A percentile compares a stretch with the other conserved stretches of the same genome.
Evolutionary conservation across 2,329 filamentous ascomycete species (phyloP).

Genomic region (Harringtonia lauricola): DNA sequence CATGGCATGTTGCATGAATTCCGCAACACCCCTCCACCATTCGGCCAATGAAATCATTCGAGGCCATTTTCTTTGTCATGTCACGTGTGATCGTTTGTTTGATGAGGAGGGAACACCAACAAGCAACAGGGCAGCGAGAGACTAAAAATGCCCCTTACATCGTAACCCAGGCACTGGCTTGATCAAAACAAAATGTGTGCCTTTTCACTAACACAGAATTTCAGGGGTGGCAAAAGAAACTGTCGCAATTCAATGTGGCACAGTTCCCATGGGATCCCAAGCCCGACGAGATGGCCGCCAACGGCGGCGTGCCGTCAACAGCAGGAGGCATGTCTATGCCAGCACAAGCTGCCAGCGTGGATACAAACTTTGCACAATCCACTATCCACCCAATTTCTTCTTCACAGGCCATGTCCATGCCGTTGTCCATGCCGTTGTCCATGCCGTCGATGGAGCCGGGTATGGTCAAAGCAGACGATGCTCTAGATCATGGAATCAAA

Average conservation of each 20-base stretch:
- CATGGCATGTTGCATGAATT: slow-evolving; percentile 7
- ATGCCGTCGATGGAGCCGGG: slow-evolving; percentile 12
- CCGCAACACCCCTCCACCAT: slow-evolving; percentile 3
- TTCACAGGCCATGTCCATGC: slow-evolving; percentile 16
- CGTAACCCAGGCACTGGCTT: too few species aligned
- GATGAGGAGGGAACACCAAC: neutral
- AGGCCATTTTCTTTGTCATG: too few species aligned
- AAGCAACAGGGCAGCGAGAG: neutral
- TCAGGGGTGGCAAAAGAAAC: slow-evolving; percentile 88
- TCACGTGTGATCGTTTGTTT: neutral
- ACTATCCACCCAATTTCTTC: slow-evolving; percentile 23
- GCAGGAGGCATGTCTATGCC: slow-evolving; percentile 13
- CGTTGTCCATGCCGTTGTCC: slow-evolving; percentile 19
- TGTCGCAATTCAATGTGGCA: slow-evolving; percentile 75
- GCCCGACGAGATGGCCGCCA: slow-evolving; percentile 43
- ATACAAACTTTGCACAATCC: slow-evolving; percentile 21
- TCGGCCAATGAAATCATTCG: neutral
- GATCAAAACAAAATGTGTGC: neutral
- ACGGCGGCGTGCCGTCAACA: slow-evolving; percentile 9
- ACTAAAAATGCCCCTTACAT: too few species aligned
- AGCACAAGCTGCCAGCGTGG: slow-evolving; percentile 1
- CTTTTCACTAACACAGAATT: slow-evolving; percentile 1
- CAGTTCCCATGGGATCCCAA: slow-evolving; percentile 93
- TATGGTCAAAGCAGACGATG: slow-evolving; percentile 2
- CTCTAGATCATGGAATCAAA: slow-evolving; percentile 13